Evolutionary conservation across 2,329 filamentous ascomycete species (phyloP), one percentile per base, ranked within the genome.

Genomic region (Ceratocystis variospora): DNA sequence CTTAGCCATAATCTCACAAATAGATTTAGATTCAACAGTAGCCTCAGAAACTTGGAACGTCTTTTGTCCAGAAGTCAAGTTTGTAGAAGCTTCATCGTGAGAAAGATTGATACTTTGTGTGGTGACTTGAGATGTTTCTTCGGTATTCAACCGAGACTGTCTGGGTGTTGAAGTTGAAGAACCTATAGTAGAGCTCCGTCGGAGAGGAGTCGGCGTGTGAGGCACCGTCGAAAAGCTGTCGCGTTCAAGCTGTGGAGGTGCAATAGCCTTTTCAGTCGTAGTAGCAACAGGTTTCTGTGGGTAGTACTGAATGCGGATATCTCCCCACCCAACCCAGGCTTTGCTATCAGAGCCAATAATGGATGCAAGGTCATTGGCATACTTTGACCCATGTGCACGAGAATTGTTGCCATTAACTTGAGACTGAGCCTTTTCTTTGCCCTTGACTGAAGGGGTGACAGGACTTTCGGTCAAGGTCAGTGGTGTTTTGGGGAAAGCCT

Each of bases 321-420:
- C 85, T 25, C 88, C 89, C 87, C 90, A 96, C 66, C 88, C 86
- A 68, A 85, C 83, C 87, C 89, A 95, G 25, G 79, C 76, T 28
- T 73, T 73, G 57, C 80, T 75, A 33, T 80, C 81, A 28, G 82
- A 80, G 66, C 86, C 86, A 63, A 87, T 86, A 66, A 97, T 79
- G 12, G 87, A 83, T 44, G 88, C 84, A 65, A 99, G 77, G 74
- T 99, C 90, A 70, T 92, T 92, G n/a, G 89, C 88, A 74, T 89
- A 86, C 82, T 41, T 81, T 79, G 5, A 80, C 80, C 25, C 82
- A 33, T 41, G 17, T 45, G 50, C 37, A 15, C 53, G 63, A 5
- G 53, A 75, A 71, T 72, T 75, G 57, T 73, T 71, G 63, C 69
- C 71, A 66, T 76, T 72, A 45, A 15, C 45, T 17, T 62, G 46